Evolutionary conservation across 345 rosid genomes (phyloP).

Genomic region (Corchorus olitorius): DNA sequence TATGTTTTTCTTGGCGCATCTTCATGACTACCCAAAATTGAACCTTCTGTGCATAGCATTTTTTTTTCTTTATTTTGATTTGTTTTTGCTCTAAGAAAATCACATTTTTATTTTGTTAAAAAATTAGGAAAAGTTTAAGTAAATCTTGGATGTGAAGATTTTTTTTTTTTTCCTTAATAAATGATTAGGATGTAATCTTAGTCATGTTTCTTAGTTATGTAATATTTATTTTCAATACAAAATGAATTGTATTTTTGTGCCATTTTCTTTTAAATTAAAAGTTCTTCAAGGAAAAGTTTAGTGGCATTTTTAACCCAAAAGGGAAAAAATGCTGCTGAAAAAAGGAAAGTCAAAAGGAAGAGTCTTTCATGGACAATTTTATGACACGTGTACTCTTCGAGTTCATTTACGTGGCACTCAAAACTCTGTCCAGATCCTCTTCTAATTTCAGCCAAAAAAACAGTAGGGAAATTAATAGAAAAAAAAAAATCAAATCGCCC

Average conservation of each 20-base stretch:
- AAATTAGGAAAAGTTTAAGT: not conserved
- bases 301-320: too few species aligned
- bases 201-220: slow-evolving; percentile 14
- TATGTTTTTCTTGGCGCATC: not conserved
- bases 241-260: not conserved
- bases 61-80: not conserved
- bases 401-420: slow-evolving; percentile 14
- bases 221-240: not conserved
- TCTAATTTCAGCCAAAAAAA: too few species aligned
- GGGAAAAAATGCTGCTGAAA: too few species aligned
- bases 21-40: not conserved
- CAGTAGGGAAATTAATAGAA: not conserved
- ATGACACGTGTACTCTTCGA: slow-evolving; percentile 23
- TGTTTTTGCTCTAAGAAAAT: not conserved
- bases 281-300: not conserved
- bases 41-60: slow-evolving; percentile 5
- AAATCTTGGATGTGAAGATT: too few species aligned
- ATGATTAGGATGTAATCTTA: slow-evolving; percentile 4
- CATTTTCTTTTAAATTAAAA: not conserved
- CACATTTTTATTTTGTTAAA: not conserved
- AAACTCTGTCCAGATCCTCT: not conserved
- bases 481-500: too few species aligned
- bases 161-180: too few species aligned
- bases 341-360: too few species aligned
- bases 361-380: slow-evolving; percentile 9